Evolutionary conservation across 768 basidiomycete species (phyloP), one percentile per base, ranked within the genome.

Genomic region (Candolleomyces eurysporus): DNA sequence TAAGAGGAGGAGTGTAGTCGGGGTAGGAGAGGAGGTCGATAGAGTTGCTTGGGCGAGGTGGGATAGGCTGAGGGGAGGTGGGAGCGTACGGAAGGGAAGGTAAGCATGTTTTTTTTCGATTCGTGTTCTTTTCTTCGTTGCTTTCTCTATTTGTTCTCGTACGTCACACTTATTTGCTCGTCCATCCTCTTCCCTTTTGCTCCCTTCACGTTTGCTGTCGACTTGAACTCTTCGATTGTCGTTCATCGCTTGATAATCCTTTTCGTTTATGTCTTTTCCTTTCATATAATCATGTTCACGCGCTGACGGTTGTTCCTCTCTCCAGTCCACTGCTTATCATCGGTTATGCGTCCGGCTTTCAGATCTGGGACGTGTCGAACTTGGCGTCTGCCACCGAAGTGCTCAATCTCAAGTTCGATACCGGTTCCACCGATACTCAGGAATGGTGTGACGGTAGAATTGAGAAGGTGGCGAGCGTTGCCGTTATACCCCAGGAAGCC

Each of bases 341-440:
- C 6, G 81, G 77, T 1, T 86, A 84, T 68, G 62, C 67, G 8
- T 72, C 74, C 14, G 82, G 83, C 5, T 66, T 89, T 45, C 83
- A 87, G 67, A 75, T 87, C 19, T 89, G 87, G 86, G 86, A 88
- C 64, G 84, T 83, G 65, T 77, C 81, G 13, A 76, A 82, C 61
- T 69, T 89, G 9, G 81, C 73, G 4, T 65, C 69, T 0, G 62
- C 76, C 0, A 56, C 58, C 65, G 87, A 89, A 65, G 63, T 88
- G 3, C 69, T 90, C 60, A 84, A 88, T 61, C 60, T 89, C 39
- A 63, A 66, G 17, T 63, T 68, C 36, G 36, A 6, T 6, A 36
- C 36, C 36, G 36, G 11, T 4, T 26, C 26, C 36, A 62, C 65
- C 31, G 50, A 36, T 31, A 26, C 56, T 11, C 48, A 50, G 1